Conservation (phyloP, 2,329 filamentous ascomycete genomes). For the Penicillium sp. region DNA sequence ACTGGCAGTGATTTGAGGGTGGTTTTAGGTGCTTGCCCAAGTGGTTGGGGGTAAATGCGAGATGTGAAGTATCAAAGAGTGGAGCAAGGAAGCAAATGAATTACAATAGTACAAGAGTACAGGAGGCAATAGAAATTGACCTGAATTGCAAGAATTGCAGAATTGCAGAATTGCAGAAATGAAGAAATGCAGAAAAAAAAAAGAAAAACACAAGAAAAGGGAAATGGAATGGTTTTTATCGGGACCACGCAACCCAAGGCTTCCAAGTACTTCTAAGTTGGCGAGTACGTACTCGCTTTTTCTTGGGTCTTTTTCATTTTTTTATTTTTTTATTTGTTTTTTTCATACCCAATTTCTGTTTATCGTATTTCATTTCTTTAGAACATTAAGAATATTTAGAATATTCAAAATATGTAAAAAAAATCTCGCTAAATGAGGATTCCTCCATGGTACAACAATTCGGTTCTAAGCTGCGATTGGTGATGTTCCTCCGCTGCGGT, state of each 20-base stretch:
- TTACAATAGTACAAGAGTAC: background rate
- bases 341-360: background rate
- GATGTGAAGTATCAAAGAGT: background rate
- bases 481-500: constrained; percentile 12
- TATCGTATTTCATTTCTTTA: background rate
- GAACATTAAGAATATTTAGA: background rate
- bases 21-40: background rate
- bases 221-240: background rate
- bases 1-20: background rate
- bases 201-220: background rate
- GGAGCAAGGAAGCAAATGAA: background rate
- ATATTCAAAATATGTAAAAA: background rate
- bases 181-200: background rate
- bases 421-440: background rate
- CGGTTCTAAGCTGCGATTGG: constrained; percentile 13
- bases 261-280: background rate
- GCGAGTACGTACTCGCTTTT: background rate
- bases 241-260: background rate
- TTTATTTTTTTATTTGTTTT: background rate
- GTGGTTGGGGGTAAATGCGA: background rate
- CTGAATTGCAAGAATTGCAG: background rate
- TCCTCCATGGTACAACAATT: constrained; percentile 15
- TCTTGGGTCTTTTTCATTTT: background rate
- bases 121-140: background rate
- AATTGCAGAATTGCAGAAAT: background rate